These are phyloP conservation scores for Combretum micranthum DNA, from an alignment of 345 rosid species.

Conservation along the genomic window DNA sequence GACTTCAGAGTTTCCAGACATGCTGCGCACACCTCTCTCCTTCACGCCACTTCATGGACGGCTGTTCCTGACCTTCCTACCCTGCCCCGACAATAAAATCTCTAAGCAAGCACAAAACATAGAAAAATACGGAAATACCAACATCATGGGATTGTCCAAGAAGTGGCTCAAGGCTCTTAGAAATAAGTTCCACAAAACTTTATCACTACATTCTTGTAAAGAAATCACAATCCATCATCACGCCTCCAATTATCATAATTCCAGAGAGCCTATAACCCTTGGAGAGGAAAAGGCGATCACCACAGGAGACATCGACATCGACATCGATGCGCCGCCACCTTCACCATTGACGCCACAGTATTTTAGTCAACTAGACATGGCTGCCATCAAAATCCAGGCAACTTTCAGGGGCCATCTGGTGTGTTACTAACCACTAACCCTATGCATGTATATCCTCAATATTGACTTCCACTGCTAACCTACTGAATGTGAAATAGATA, in stretches of 20 bases:
- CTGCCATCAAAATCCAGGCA: constrained; percentile 76
- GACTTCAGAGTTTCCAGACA: constrained; percentile 7
- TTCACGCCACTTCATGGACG: constrained; percentile 9
- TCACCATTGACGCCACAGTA: neutral
- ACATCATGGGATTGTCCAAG: no score
- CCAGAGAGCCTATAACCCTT: no score
- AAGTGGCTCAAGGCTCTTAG: no score
- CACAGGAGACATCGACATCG: neutral
- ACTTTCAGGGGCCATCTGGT: constrained; percentile 81
- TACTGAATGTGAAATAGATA: no score
- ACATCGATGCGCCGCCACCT: neutral
- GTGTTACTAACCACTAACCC: neutral
- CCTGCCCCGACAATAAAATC: no score
- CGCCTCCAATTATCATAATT: no score
- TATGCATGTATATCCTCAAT: neutral
- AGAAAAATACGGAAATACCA: no score
- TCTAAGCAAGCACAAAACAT: no score
- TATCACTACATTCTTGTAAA: no score
- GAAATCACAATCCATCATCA: no score
- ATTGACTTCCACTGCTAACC: neutral
- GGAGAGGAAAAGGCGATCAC: neutral
- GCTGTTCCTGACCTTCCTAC: no score
- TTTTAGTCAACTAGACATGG: constrained; percentile 27
- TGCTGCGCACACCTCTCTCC: constrained; percentile 31
- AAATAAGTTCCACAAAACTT: no score